phyloP scores from a whole-genome alignment of 148 eudicot genomes.

The Silene uniflora region DNA sequence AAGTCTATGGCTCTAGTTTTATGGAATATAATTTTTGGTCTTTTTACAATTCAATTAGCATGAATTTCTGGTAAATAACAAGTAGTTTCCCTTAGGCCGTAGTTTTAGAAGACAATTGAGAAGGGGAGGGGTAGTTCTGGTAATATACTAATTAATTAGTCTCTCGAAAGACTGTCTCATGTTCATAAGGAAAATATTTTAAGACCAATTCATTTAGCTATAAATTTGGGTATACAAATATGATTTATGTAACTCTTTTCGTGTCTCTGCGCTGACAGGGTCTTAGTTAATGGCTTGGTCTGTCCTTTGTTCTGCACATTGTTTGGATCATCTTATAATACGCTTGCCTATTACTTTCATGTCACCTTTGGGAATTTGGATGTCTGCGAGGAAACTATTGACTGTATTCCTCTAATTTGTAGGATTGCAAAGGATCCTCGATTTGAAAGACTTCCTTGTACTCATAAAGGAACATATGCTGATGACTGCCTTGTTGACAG shows the following conservation, averaged over 20 bases:
- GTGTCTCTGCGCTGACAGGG: background rate
- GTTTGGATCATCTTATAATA: background rate
- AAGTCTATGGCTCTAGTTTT: background rate
- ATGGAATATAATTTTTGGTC: background rate
- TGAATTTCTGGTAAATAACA: background rate
- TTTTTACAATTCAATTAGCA: background rate
- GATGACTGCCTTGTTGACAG: slow-evolving; percentile 93
- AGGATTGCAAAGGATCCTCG: slow-evolving; percentile 99
- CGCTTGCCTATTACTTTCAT: background rate
- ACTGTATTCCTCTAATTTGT: slow-evolving; percentile 11
- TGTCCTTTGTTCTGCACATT: background rate
- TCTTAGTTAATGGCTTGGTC: background rate
- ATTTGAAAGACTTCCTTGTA: slow-evolving; percentile 91
- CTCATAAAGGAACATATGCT: slow-evolving; percentile 96
- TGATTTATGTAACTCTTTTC: background rate
- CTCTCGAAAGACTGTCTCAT: background rate
- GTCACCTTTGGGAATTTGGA: background rate
- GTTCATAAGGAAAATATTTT: too few species aligned
- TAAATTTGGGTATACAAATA: background rate
- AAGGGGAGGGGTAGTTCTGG: background rate
- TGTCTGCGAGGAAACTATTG: background rate
- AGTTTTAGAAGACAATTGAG: too few species aligned
- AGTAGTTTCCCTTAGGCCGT: background rate
- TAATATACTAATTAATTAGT: background rate
- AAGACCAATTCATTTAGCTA: background rate